A percentile compares a stretch with the other conserved stretches of the same genome.
These are phyloP conservation scores for Aspergillus carbonarius DNA, from an alignment of 2,329 filamentous ascomycete genomes.

Conservation along the genomic window DNA sequence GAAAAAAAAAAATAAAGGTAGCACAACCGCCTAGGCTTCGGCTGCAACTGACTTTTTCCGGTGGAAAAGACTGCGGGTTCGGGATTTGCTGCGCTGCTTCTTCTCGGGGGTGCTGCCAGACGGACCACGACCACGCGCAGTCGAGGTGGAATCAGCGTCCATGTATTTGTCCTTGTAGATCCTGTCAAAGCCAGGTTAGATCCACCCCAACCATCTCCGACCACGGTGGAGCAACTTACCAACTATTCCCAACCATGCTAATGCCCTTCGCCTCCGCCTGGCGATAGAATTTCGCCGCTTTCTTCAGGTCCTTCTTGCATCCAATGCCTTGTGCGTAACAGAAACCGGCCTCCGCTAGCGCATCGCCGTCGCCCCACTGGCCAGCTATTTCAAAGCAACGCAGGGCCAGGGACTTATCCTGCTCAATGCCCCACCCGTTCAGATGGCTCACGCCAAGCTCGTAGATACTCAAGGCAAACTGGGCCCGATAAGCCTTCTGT, in stretches of 20 bases:
- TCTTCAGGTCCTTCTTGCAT: conserved; percentile 94
- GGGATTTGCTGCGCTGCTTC: conserved; percentile 73
- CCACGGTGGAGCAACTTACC: conserved; percentile 59
- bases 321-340: conserved; percentile 93
- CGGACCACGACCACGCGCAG: conserved; percentile 31
- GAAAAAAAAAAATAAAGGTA: conserved; percentile 23
- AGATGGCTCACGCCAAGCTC: conserved; percentile 95
- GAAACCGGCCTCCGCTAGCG: conserved; percentile 89
- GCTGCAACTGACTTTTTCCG: conserved; percentile 50
- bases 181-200: conserved; percentile 51
- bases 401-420: conserved; percentile 83
- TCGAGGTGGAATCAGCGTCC: conserved; percentile 54
- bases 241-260: conserved; percentile 97
- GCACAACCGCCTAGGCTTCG: conserved; percentile 21
- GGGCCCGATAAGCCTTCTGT: conserved; percentile 80
- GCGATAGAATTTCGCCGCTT: conserved; percentile 86
- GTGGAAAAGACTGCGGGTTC: conserved; percentile 71
- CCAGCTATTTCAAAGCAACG: conserved; percentile 96
- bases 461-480: conserved; percentile 94
- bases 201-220: not conserved
- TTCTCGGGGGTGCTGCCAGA: conserved; percentile 54
- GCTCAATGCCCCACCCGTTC: conserved; percentile 96
- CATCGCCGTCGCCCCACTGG: conserved; percentile 92
- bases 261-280: conserved; percentile 89
- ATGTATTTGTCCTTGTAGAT: conserved; percentile 95